Evolutionary conservation across 371 early-diverging fungal genomes (phyloP).

Genomic region (Chytridium lagenaria): DNA sequence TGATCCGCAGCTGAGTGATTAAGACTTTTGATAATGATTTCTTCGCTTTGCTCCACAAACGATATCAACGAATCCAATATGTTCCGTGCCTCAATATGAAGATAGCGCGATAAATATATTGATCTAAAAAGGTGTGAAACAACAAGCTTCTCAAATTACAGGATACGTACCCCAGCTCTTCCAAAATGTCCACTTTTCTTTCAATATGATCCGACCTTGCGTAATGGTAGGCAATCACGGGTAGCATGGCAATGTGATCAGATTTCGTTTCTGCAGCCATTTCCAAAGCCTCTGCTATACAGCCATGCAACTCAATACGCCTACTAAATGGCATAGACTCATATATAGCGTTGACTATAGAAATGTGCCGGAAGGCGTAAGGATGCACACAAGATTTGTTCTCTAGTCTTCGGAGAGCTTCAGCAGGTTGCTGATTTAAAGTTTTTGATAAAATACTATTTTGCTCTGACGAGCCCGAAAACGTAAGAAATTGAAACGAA

Average conservation of each 20-base stretch:
- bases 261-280: background rate
- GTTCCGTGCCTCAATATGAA: background rate
- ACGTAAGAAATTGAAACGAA: too few relatives aligned
- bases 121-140: background rate
- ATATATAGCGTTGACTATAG: background rate
- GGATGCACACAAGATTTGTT: background rate
- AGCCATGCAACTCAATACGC: background rate
- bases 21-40: background rate
- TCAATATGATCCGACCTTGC: background rate
- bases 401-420: too few relatives aligned
- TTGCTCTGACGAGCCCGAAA: too few relatives aligned
- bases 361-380: background rate
- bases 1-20: background rate
- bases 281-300: background rate
- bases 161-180: slow-evolving; percentile 1
- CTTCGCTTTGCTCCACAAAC: slow-evolving; percentile 1
- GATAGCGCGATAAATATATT: background rate
- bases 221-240: slow-evolving; percentile 3
- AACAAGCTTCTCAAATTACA: background rate
- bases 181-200: background rate
- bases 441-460: too few relatives aligned
- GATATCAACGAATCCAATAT: background rate
- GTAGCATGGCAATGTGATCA: background rate
- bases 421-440: too few relatives aligned
- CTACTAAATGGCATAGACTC: background rate